These are phyloP conservation scores for Paracoccidioides lutzii DNA, from an alignment of 2,329 filamentous ascomycete genomes.

Conservation along the genomic window DNA sequence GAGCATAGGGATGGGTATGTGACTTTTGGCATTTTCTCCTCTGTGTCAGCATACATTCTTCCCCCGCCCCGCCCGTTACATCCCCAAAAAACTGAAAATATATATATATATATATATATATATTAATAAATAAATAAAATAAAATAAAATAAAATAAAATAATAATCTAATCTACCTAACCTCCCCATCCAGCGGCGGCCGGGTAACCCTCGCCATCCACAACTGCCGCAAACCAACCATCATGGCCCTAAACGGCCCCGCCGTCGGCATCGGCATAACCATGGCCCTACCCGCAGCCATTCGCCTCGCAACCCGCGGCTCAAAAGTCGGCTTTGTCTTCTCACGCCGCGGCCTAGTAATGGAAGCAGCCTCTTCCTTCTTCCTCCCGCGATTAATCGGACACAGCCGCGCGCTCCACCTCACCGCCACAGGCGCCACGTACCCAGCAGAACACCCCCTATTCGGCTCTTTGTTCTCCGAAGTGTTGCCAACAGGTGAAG, in stretches of 20 bases:
- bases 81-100: background rate
- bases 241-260: constrained; percentile 42
- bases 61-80: background rate
- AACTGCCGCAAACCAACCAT: constrained; percentile 46
- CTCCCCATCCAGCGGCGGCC: constrained; percentile 21
- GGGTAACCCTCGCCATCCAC: constrained; percentile 41
- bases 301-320: constrained; percentile 42
- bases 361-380: constrained; percentile 60
- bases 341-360: constrained; percentile 55
- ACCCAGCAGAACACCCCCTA: constrained; percentile 38
- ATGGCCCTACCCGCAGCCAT: constrained; percentile 47
- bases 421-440: constrained; percentile 53
- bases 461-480: constrained; percentile 54
- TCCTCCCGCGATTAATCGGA: constrained; percentile 58
- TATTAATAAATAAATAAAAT: background rate
- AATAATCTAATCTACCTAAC: background rate
- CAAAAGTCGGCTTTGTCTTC: constrained; percentile 65
- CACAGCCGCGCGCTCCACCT: constrained; percentile 49
- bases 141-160: background rate
- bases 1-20: constrained; percentile 44
- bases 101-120: too few relatives aligned
- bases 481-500: constrained; percentile 43
- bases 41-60: background rate
- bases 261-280: constrained; percentile 47
- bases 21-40: background rate